These are phyloP conservation scores for Dictyostelium firmibasis DNA, from an alignment of 78 protist species.

Conservation along the genomic window DNA sequence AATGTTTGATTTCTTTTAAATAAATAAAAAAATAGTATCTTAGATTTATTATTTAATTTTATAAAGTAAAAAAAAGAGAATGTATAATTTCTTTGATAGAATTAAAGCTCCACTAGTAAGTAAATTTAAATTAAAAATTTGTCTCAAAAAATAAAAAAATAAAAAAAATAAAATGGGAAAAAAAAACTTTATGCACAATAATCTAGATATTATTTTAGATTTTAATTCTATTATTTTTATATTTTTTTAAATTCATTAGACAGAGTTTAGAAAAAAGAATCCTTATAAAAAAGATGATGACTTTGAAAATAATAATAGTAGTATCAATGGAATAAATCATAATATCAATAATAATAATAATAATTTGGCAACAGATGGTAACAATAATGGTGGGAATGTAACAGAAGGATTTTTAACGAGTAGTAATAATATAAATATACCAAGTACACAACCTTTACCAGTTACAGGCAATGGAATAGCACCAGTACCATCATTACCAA, in stretches of 20 bases:
- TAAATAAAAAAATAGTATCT: too few species aligned
- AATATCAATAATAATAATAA: too few species aligned
- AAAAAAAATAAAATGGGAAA: too few species aligned
- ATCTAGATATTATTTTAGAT: neutral
- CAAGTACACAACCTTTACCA: neutral
- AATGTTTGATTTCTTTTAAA: neutral
- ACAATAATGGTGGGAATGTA: neutral
- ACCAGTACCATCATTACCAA: conserved; percentile 31
- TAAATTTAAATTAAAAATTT: neutral
- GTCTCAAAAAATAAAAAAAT: neutral
- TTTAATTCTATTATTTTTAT: neutral
- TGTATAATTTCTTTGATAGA: conserved; percentile 67
- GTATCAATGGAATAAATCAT: neutral
- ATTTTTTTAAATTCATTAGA: neutral
- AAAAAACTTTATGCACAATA: too few species aligned
- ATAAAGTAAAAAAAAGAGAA: neutral
- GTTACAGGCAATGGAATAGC: neutral
- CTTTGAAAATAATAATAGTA: neutral
- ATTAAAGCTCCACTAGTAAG: conserved; percentile 69
- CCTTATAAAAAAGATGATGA: conserved; percentile 7
- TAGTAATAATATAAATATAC: neutral
- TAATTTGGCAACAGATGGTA: neutral
- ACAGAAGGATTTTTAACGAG: neutral
- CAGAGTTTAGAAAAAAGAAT: conserved; percentile 10
- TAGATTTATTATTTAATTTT: too few species aligned